Percentiles rank a stretch among this genome's conserved stretches.
phyloP scores from a whole-genome alignment of 202 grass and related monocot genomes.

The Elaeis oleifera region DNA sequence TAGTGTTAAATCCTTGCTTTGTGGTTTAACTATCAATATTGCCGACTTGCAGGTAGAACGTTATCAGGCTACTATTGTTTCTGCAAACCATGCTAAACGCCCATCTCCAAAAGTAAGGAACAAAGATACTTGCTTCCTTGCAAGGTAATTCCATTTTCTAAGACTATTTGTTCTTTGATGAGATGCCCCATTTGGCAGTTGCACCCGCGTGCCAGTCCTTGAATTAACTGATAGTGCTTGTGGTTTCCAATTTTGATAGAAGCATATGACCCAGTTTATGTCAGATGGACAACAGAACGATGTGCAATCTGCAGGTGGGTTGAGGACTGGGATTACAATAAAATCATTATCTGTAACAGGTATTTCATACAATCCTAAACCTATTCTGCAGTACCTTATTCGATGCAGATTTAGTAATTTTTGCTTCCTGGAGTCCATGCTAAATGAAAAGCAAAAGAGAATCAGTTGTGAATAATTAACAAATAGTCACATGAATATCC shows the following conservation, averaged over 20 bases:
- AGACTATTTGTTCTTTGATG: constrained; percentile 5
- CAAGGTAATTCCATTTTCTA: constrained; percentile 44
- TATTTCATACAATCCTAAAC: constrained; percentile 15
- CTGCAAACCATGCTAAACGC: constrained; percentile 53
- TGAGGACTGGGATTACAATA: constrained; percentile 99
- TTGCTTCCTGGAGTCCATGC: too few species aligned
- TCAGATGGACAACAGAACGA: constrained; percentile 93
- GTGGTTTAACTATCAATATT: background rate
- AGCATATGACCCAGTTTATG: constrained; percentile 79
- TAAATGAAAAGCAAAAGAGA: background rate
- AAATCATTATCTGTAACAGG: constrained; percentile 96
- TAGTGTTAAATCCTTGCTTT: background rate
- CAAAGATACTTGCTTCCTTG: constrained; percentile 64
- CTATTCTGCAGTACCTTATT: too few species aligned
- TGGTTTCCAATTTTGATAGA: constrained; percentile 47
- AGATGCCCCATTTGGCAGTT: background rate
- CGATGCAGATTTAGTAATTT: too few species aligned
- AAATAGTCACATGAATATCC: constrained; percentile 23
- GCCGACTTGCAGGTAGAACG: constrained; percentile 60
- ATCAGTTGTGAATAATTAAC: constrained; percentile 20
- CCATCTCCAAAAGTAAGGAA: constrained; percentile 81
- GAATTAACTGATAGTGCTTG: constrained; percentile 8
- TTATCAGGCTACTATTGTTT: constrained; percentile 48
- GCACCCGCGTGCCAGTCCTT: constrained; percentile 8
- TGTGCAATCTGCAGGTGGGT: constrained; percentile 99